Evolutionary conservation across 345 rosid species (phyloP).

Genomic region (Sonneratia alba): DNA sequence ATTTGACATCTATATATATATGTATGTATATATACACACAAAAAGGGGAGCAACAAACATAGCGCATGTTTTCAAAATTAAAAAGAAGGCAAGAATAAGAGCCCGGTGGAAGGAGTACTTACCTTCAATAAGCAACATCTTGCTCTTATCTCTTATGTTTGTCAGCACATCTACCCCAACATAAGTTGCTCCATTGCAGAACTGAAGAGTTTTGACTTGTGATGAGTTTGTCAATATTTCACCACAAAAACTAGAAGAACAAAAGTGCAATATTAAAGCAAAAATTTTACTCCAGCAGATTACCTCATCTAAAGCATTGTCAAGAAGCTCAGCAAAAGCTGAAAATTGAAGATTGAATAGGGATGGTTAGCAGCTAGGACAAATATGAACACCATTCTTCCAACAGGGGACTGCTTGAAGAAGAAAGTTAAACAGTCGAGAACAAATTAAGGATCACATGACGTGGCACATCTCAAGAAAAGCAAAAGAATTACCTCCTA

Average conservation of each 20-base stretch:
- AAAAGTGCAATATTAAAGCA: background rate
- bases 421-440: too few relatives aligned
- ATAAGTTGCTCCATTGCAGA: constrained; percentile 66
- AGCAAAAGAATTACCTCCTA: constrained; percentile 51
- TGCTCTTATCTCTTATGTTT: constrained; percentile 26
- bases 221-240: background rate
- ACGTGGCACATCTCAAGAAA: background rate
- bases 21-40: background rate
- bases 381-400: background rate
- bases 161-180: constrained; percentile 22
- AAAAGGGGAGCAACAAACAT: background rate
- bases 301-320: constrained; percentile 91
- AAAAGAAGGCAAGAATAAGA: too few relatives aligned
- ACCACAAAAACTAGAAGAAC: background rate
- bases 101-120: background rate
- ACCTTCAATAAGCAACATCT: constrained; percentile 45
- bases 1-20: background rate
- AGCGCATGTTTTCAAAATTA: too few relatives aligned
- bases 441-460: background rate
- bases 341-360: constrained; percentile 11
- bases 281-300: background rate
- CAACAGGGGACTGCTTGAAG: too few relatives aligned
- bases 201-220: constrained; percentile 28
- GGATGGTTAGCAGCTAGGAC: background rate
- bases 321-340: constrained; percentile 95